These are phyloP conservation scores for Pichia sp. DNA, from an alignment of 1,139 yeast genomes.

Conservation along the genomic window DNA sequence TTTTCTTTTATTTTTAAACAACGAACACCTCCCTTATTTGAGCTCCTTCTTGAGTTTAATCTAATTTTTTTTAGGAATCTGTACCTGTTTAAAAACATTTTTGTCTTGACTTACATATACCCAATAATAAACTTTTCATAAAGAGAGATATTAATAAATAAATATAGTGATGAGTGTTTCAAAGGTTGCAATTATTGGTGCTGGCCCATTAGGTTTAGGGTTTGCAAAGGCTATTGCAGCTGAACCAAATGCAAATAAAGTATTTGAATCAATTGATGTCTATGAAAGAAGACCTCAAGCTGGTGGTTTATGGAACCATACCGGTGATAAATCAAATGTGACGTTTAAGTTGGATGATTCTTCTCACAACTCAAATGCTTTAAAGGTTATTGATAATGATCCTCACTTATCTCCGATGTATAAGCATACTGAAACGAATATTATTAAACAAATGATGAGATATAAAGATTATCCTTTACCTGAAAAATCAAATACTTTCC, in stretches of 20 bases:
- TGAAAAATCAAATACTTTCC: constrained; percentile 31
- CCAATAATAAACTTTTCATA: neutral
- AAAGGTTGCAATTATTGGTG: constrained; percentile 42
- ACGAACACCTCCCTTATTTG: neutral
- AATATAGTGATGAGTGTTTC: constrained; percentile 2
- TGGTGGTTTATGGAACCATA: constrained; percentile 47
- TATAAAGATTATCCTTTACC: constrained; percentile 36
- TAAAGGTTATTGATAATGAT: constrained; percentile 30
- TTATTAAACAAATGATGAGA: constrained; percentile 39
- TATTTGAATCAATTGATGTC: constrained; percentile 33
- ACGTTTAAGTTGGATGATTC: constrained; percentile 12
- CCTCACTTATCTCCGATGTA: constrained; percentile 41
- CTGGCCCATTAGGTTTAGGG: constrained; percentile 47
- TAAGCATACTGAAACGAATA: constrained; percentile 42
- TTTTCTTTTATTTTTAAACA: neutral
- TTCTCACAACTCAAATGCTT: constrained; percentile 15
- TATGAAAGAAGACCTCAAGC: constrained; percentile 37
- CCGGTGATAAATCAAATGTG: constrained; percentile 26
- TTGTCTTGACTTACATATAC: neutral
- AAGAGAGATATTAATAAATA: neutral
- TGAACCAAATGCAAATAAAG: constrained; percentile 33
- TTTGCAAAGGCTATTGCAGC: constrained; percentile 41
- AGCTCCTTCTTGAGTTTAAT: neutral
- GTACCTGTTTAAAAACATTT: neutral
- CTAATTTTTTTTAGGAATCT: neutral